Percentiles rank a stretch among this genome's conserved stretches.
Evolutionary conservation across 495 filamentous ascomycete species (phyloP).

Genomic region (Rusavskia elegans): DNA sequence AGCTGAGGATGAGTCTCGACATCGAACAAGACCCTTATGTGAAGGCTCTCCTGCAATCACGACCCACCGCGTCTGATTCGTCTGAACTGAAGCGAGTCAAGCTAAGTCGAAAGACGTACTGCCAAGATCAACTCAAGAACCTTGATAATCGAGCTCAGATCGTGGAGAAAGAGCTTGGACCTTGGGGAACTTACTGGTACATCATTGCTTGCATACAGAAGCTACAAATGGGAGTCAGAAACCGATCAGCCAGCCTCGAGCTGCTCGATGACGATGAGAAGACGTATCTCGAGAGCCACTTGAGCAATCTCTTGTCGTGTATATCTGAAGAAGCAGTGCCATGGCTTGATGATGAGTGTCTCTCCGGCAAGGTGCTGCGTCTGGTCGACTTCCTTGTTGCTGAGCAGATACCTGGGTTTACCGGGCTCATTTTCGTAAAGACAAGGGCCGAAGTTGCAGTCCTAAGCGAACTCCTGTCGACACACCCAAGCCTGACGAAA

Average conservation of each 20-base stretch:
- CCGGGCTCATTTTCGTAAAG: slow-evolving; percentile 65
- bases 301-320: not conserved
- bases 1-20: slow-evolving; percentile 31
- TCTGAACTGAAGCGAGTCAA: too few species aligned
- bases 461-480: slow-evolving; percentile 46
- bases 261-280: slow-evolving; percentile 37
- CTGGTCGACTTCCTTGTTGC: slow-evolving; percentile 38
- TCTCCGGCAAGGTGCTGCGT: slow-evolving; percentile 34
- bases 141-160: slow-evolving; percentile 33
- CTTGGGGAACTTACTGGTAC: slow-evolving; percentile 59
- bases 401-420: slow-evolving; percentile 29
- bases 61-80: too few species aligned
- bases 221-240: slow-evolving; percentile 19
- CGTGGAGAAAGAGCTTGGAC: slow-evolving; percentile 52
- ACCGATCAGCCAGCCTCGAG: slow-evolving; percentile 18
- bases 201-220: slow-evolving; percentile 39
- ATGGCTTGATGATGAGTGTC: not conserved
- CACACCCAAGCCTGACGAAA: slow-evolving; percentile 39
- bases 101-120: slow-evolving; percentile 38
- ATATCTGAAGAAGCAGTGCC: not conserved
- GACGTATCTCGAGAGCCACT: slow-evolving; percentile 32
- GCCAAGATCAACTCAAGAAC: slow-evolving; percentile 42
- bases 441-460: slow-evolving; percentile 55
- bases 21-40: slow-evolving; percentile 60
- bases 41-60: slow-evolving; percentile 6